Conservation (phyloP, 2,329 filamentous ascomycete genomes). For the Fusarium nematophilum region DNA sequence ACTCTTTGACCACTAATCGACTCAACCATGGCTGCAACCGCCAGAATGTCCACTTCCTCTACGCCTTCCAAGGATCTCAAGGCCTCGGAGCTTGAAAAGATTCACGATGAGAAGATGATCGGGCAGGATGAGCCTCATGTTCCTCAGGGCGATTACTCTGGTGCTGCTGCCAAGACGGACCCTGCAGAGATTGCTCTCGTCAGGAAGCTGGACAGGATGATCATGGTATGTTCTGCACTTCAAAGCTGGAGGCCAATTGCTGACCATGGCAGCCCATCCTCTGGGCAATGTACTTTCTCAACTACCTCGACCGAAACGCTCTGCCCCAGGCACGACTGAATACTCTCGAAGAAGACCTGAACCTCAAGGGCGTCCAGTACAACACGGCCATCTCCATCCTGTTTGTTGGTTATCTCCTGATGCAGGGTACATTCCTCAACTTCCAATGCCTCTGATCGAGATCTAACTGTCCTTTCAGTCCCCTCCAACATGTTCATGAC, state of each 20-base stretch:
- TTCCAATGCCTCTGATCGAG: not conserved
- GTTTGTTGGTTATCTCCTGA: slow-evolving; percentile 34
- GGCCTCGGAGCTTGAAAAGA: not conserved
- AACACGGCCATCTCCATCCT: slow-evolving; percentile 37
- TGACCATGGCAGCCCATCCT: slow-evolving; percentile 28
- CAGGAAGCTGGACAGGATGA: slow-evolving; percentile 38
- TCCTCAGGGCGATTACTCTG: slow-evolving; percentile 19
- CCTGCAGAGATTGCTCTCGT: slow-evolving; percentile 41
- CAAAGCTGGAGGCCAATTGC: not conserved
- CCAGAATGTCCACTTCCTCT: slow-evolving; percentile 2
- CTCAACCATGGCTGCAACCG: slow-evolving; percentile 2
- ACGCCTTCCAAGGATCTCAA: slow-evolving; percentile 12
- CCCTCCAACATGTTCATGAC: slow-evolving; percentile 29
- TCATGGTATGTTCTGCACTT: slow-evolving; percentile 37
- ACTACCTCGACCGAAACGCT: slow-evolving; percentile 41
- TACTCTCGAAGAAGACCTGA: slow-evolving; percentile 32
- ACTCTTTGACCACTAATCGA: not conserved
- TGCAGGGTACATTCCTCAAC: slow-evolving; percentile 17
- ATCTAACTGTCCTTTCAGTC: slow-evolving; percentile 1
- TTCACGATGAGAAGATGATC: slow-evolving; percentile 19
- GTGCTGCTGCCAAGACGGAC: slow-evolving; percentile 41
- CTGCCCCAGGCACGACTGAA: slow-evolving; percentile 38
- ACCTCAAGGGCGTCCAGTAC: slow-evolving; percentile 35
- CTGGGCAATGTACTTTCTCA: slow-evolving; percentile 41
- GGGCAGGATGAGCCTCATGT: not conserved